These are phyloP conservation scores for Linanthus parryae DNA, from an alignment of 148 eudicot genomes.

Conservation along the genomic window DNA sequence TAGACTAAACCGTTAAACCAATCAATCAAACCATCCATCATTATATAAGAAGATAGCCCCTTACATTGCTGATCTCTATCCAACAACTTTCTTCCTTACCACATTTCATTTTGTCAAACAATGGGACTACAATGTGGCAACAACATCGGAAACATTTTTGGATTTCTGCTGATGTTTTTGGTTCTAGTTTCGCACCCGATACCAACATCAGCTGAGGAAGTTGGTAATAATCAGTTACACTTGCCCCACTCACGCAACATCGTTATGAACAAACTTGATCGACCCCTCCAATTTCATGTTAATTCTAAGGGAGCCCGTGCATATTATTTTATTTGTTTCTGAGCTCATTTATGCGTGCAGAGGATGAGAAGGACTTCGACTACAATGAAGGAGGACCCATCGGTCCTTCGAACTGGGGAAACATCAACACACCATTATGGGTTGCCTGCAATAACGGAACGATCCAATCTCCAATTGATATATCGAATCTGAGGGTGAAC, in stretches of 20 bases:
- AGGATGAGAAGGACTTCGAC: constrained; percentile 31
- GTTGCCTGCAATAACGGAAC: constrained; percentile 20
- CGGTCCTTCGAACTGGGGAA: constrained; percentile 38
- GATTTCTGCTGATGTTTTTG: too few relatives aligned
- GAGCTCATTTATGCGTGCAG: constrained; percentile 12
- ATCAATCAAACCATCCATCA: too few relatives aligned
- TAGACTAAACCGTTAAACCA: too few relatives aligned
- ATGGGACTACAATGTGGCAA: too few relatives aligned
- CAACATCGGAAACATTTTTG: too few relatives aligned
- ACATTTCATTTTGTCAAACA: too few relatives aligned
- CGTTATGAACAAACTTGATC: not conserved
- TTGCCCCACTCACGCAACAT: not conserved
- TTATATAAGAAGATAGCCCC: too few relatives aligned
- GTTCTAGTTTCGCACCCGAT: too few relatives aligned
- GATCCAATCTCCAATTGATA: constrained; percentile 45
- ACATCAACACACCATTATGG: constrained; percentile 39
- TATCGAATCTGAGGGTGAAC: constrained; percentile 20
- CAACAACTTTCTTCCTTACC: too few relatives aligned
- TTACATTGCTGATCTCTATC: too few relatives aligned
- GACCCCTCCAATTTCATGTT: not conserved
- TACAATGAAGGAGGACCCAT: constrained; percentile 13
- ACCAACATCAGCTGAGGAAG: constrained; percentile 21
- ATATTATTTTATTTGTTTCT: not conserved
- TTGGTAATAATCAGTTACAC: constrained; percentile 12
- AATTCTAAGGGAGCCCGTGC: not conserved